These are phyloP conservation scores for Zanthoxylum bungeanum DNA, from an alignment of 345 rosid species.

Conservation along the genomic window DNA sequence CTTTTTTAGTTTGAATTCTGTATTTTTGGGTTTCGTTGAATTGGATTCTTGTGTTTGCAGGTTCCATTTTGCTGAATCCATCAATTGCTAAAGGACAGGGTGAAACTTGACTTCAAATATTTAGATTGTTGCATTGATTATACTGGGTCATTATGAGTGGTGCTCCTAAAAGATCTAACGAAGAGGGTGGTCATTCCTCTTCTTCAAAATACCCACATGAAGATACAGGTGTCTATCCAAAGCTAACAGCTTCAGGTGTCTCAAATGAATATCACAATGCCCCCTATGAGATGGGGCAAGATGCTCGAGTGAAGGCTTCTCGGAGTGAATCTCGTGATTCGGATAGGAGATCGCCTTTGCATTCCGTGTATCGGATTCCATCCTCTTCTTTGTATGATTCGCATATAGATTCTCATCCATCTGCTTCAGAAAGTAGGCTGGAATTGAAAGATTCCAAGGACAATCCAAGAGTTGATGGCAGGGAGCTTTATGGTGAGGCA, in stretches of 20 bases:
- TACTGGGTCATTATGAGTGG: constrained; percentile 47
- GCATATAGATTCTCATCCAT: constrained; percentile 49
- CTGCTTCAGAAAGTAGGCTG: constrained; percentile 41
- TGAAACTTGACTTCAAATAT: background rate
- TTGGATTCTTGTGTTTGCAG: constrained; percentile 12
- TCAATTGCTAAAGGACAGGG: background rate
- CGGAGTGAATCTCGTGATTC: constrained; percentile 69
- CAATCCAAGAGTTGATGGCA: constrained; percentile 44
- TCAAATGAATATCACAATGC: constrained; percentile 53
- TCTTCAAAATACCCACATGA: constrained; percentile 73
- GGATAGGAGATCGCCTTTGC: constrained; percentile 84
- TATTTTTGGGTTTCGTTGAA: background rate
- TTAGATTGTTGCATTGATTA: background rate
- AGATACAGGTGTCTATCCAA: constrained; percentile 59
- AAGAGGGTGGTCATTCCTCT: constrained; percentile 72
- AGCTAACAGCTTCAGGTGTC: constrained; percentile 40
- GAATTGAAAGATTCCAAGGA: constrained; percentile 72
- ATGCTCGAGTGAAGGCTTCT: constrained; percentile 61
- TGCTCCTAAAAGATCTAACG: constrained; percentile 84
- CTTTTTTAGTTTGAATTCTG: background rate
- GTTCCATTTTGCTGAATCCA: background rate
- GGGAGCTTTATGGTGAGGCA: constrained; percentile 53
- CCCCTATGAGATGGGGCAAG: constrained; percentile 52
- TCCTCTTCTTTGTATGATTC: constrained; percentile 50
- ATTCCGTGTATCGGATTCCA: constrained; percentile 49